Conservation (phyloP, 192 early-diverging fungal genomes). For the Coemansia sp. region DNA sequence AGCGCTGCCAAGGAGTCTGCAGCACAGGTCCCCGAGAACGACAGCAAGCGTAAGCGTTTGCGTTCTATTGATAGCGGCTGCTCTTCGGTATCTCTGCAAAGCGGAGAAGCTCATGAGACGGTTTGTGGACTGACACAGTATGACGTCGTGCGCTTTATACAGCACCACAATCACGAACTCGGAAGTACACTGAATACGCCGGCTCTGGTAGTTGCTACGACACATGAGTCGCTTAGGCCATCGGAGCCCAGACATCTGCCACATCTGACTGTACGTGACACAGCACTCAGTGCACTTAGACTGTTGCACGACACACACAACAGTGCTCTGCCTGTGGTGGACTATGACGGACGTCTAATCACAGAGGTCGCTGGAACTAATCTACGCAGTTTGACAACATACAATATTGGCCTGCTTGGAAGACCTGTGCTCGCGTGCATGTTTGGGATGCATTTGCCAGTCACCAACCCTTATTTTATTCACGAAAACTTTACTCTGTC, state of each 20-base stretch:
- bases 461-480: slow-evolving; percentile 37
- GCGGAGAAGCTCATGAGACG: background rate
- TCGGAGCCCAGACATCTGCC: slow-evolving; percentile 17
- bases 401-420: slow-evolving; percentile 36
- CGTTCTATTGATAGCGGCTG: slow-evolving; percentile 32
- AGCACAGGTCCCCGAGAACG: slow-evolving; percentile 17
- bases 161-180: slow-evolving; percentile 54
- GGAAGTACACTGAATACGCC: slow-evolving; percentile 18
- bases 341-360: slow-evolving; percentile 39
- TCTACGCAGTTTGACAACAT: slow-evolving; percentile 28
- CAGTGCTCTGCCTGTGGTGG: slow-evolving; percentile 50
- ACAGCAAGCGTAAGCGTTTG: slow-evolving; percentile 19
- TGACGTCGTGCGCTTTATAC: slow-evolving; percentile 52
- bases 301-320: slow-evolving; percentile 29
- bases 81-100: slow-evolving; percentile 9
- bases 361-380: slow-evolving; percentile 43
- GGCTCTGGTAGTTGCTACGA: background rate
- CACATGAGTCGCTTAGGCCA: slow-evolving; percentile 12
- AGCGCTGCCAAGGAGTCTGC: background rate
- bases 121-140: slow-evolving; percentile 51
- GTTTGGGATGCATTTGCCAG: slow-evolving; percentile 25
- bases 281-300: slow-evolving; percentile 37
- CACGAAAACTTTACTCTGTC: slow-evolving; percentile 40
- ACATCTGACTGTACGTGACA: slow-evolving; percentile 33
- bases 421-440: slow-evolving; percentile 52